Conservation (phyloP, 2,329 filamentous ascomycete species). For the Fusarium brevicatenulatum region DNA sequence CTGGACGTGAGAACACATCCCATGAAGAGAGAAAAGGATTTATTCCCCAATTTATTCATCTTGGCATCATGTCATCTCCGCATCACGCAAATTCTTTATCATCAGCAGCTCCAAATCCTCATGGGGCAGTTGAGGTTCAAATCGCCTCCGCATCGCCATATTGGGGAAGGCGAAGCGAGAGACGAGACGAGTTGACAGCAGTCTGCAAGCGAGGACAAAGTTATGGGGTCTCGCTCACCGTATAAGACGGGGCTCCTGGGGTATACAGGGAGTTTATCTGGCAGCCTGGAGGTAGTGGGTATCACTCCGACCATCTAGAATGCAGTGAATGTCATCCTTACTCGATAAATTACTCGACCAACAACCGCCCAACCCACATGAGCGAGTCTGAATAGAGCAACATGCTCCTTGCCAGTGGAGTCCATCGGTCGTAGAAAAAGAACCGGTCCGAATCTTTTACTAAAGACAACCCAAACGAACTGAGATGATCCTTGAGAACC, state of each 20-base stretch:
- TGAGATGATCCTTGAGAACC: neutral
- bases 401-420: conserved; percentile 13
- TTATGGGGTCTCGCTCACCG: neutral
- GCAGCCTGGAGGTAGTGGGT: conserved; percentile 14
- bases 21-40: neutral
- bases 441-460: conserved; percentile 38
- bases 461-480: neutral
- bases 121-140: conserved; percentile 2
- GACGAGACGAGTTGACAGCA: neutral
- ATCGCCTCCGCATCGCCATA: neutral
- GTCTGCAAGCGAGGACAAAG: neutral
- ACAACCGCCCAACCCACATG: neutral
- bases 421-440: conserved; percentile 34
- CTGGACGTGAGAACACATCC: conserved; percentile 67
- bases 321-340: conserved; percentile 21
- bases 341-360: neutral
- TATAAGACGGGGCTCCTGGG: neutral
- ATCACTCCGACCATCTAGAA: conserved; percentile 4
- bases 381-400: neutral
- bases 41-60: conserved; percentile 5
- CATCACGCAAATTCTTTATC: conserved; percentile 13
- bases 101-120: conserved; percentile 4
- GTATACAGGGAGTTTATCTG: neutral
- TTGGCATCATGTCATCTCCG: conserved; percentile 36
- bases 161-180: conserved; percentile 25